Base-by-base conservation (phyloP, 1,284 basidiomycete species). In the Ceratorhiza oryzae-sativae region DNA sequence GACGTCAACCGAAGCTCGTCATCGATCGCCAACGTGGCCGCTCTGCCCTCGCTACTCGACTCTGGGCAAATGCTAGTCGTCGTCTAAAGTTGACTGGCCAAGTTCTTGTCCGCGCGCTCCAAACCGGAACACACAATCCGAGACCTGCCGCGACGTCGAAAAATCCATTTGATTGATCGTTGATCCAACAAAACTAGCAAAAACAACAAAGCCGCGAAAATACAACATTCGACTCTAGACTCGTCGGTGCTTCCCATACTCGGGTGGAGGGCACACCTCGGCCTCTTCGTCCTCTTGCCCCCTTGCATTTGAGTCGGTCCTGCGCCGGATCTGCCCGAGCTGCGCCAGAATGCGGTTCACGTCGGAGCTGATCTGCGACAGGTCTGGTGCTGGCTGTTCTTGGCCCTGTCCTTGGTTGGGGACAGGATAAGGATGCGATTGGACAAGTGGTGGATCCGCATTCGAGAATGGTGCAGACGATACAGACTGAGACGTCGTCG, bases 361-460 rank as follows among this genome's bases (percentile, higher is more conserved):
- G 39, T 68, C 65, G 23, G 65, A 68, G 34, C 65, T 68, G 42
- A 68, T 68, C 65, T 68, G 65, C 23, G 65, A 68, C 36, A 68
- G 65, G 42, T 68, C 65, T n/a, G 63, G 63, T 1, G 30, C 30
- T 3, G 65, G 36, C 27, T 3, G 20, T 15, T 20, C 27, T 45
- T 45, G 59, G 15, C 23, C 42, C 8, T 6, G 36, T 20, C 13
- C 30, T 30, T 18, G 63, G 20, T 42, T 36, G 39, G 32, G 36
- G 18, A 59, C n/a, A 42, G 36, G 36, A 18, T 25, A 15, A 3
- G 55, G 34, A 18, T 20, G 55, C 27, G n/a, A n/a, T n/a, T n/a
- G n/a, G n/a, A 2, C n/a, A 23, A 39, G 27, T 13, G 34, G 55
- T n/a, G 23, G 18, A 58, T 20, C 27, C 27, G 51, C 23, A 20